These are phyloP conservation scores for Euphorbia pulcherrima DNA, from an alignment of 345 rosid species.

Conservation along the genomic window DNA sequence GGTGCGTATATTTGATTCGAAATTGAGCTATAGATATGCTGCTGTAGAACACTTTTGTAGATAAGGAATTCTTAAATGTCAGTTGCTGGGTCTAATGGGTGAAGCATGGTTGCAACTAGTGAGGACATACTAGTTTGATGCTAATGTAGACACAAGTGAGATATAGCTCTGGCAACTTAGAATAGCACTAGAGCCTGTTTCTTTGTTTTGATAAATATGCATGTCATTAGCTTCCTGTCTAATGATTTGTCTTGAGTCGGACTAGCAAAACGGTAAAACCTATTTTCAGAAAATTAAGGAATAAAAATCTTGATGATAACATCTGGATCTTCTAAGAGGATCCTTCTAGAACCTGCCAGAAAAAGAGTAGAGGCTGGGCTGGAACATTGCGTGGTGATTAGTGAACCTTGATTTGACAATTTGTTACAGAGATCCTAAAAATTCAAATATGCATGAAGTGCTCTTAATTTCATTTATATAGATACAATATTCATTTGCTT, in stretches of 20 bases:
- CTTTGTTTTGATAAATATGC: background rate
- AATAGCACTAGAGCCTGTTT: background rate
- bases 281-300: background rate
- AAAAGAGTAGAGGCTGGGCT: background rate
- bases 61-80: background rate
- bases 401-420: background rate
- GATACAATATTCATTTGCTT: background rate
- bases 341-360: background rate
- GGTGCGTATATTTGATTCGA: background rate
- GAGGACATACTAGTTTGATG: slow-evolving; percentile 1
- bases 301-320: background rate
- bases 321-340: background rate
- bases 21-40: background rate
- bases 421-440: background rate
- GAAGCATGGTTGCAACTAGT: background rate
- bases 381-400: background rate
- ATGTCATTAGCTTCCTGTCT: background rate
- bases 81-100: background rate
- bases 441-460: background rate
- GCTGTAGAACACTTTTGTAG: background rate
- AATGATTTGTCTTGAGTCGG: background rate
- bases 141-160: background rate
- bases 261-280: background rate
- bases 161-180: background rate
- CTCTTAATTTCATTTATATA: background rate